Conservation (phyloP, 352 stramenopile species). For the Phytophthora gonapodyides region DNA sequence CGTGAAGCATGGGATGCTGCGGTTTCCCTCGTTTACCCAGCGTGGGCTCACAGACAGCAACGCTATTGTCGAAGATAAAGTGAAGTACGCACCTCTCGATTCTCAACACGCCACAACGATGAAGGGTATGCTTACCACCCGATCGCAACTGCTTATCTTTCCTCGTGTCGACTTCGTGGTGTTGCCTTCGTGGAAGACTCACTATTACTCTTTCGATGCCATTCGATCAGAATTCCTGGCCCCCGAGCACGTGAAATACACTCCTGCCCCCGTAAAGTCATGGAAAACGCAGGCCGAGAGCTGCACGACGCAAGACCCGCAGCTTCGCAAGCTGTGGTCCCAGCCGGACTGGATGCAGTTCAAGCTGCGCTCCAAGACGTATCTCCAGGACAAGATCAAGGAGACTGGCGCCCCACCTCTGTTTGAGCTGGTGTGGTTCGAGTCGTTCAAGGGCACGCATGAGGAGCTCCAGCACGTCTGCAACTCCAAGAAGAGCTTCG, state of each 20-base stretch:
- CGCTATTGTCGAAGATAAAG: constrained; percentile 14
- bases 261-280: constrained; percentile 39
- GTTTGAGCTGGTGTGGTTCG: constrained; percentile 85
- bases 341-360: constrained; percentile 68
- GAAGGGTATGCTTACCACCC: constrained; percentile 15
- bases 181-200: too few species aligned
- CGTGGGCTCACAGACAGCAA: not conserved
- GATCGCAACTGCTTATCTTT: not conserved
- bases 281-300: constrained; percentile 53
- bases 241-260: constrained; percentile 22
- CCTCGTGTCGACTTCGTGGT: not conserved
- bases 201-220: too few species aligned
- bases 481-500: constrained; percentile 67
- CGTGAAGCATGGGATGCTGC: not conserved
- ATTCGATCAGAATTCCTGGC: constrained; percentile 18
- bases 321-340: constrained; percentile 70
- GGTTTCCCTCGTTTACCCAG: constrained; percentile 10
- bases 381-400: constrained; percentile 71
- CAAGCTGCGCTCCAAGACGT: constrained; percentile 73
- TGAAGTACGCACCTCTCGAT: not conserved
- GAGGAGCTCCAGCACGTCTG: constrained; percentile 68
- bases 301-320: constrained; percentile 43
- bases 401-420: constrained; percentile 55
- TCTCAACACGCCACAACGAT: constrained; percentile 6
- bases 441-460: constrained; percentile 73